Conservation (phyloP, 371 early-diverging fungal species). For the Choanephora cucurbitarum region DNA sequence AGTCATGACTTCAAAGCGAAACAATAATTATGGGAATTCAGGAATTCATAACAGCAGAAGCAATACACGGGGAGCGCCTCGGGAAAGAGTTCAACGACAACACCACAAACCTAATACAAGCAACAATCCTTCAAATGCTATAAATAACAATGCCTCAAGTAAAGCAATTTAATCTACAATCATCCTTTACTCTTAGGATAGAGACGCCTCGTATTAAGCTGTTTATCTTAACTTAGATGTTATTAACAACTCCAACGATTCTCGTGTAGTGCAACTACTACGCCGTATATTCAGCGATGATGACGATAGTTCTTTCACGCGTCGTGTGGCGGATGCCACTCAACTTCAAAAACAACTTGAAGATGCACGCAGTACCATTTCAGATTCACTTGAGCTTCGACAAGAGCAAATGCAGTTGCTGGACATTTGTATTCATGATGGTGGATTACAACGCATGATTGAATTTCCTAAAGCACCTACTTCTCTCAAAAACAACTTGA, state of each 20-base stretch:
- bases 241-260: slow-evolving; percentile 15
- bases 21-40: slow-evolving; percentile 6
- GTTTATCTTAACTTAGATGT: background rate
- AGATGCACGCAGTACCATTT: slow-evolving; percentile 24
- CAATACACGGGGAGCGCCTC: slow-evolving; percentile 5
- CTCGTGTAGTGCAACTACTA: slow-evolving; percentile 31
- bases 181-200: too few relatives aligned
- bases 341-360: slow-evolving; percentile 32
- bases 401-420: slow-evolving; percentile 40
- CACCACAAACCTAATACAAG: background rate
- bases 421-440: slow-evolving; percentile 36
- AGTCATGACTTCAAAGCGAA: slow-evolving; percentile 19
- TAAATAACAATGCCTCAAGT: background rate
- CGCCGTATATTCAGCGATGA: slow-evolving; percentile 33
- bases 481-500: slow-evolving; percentile 14
- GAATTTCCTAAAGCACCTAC: slow-evolving; percentile 32
- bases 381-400: slow-evolving; percentile 30
- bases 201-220: too few relatives aligned
- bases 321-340: slow-evolving; percentile 26
- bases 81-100: slow-evolving; percentile 16
- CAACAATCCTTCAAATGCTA: background rate
- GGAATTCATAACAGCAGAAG: slow-evolving; percentile 9
- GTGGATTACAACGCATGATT: slow-evolving; percentile 30
- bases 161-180: too few relatives aligned
- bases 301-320: slow-evolving; percentile 28